Percentiles rank a stretch among this genome's conserved stretches.
Evolutionary conservation across 2,329 filamentous ascomycete species (phyloP).

Genomic region (Microdochium trichocladiopsis): DNA sequence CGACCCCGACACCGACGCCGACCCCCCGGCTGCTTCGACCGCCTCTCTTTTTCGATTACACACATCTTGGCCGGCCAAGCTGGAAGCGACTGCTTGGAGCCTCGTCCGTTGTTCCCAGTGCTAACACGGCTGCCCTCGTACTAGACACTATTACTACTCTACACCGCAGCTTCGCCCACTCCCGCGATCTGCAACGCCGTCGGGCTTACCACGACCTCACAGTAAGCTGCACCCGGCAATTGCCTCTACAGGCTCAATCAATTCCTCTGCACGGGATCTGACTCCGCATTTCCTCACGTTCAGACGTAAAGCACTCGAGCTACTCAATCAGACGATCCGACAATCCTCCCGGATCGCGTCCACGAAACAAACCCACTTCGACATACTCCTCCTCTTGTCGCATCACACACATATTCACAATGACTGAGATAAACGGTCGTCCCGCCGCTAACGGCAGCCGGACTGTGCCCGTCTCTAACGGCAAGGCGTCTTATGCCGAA

Average conservation of each 20-base stretch:
- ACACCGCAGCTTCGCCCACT: too few species aligned
- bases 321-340: background rate
- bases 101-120: too few species aligned
- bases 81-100: background rate
- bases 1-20: too few species aligned
- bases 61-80: background rate
- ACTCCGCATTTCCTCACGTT: background rate
- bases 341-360: background rate
- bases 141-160: too few species aligned
- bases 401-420: background rate
- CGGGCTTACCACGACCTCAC: too few species aligned
- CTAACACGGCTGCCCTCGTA: too few species aligned
- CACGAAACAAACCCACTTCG: background rate
- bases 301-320: background rate
- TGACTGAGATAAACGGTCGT: background rate
- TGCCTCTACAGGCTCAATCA: too few species aligned
- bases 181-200: too few species aligned
- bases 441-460: conserved; percentile 32
- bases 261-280: background rate
- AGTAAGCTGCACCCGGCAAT: too few species aligned
- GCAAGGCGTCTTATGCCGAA: conserved; percentile 64
- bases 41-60: background rate
- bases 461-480: conserved; percentile 46
- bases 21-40: background rate
- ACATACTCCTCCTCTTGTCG: background rate